phyloP scores from a whole-genome alignment of 2,329 filamentous ascomycete species.

The Magnaporthales sp. region DNA sequence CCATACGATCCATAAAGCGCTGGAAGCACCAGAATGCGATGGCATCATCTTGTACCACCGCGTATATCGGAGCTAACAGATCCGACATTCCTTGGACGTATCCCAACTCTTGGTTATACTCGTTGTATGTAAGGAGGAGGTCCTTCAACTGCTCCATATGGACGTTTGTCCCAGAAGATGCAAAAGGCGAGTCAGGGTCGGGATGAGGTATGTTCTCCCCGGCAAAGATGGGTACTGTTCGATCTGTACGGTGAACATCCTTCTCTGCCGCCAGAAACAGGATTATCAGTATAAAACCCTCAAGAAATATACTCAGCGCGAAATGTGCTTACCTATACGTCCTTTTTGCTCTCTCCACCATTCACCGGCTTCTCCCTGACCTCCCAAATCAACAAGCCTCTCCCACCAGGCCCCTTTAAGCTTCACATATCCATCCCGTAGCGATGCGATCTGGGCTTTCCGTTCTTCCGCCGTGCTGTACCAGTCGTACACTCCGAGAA shows the following conservation, averaged over 20 bases:
- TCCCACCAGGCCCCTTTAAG: slow-evolving; percentile 98
- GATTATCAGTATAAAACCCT: neutral
- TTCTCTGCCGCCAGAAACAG: slow-evolving; percentile 58
- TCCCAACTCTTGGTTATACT: slow-evolving; percentile 90
- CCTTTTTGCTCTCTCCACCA: slow-evolving; percentile 95
- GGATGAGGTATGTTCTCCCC: slow-evolving; percentile 96
- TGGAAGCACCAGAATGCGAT: slow-evolving; percentile 96
- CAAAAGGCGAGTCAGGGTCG: slow-evolving; percentile 91
- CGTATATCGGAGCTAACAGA: slow-evolving; percentile 84
- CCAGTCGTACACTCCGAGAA: slow-evolving; percentile 90
- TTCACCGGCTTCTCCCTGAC: slow-evolving; percentile 73
- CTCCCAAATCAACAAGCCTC: slow-evolving; percentile 72
- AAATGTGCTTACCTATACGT: slow-evolving; percentile 67
- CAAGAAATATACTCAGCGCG: neutral
- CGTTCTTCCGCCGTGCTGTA: slow-evolving; percentile 81
- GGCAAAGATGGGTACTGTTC: slow-evolving; percentile 87
- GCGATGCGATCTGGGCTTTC: slow-evolving; percentile 70
- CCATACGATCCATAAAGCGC: slow-evolving; percentile 96
- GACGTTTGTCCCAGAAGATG: slow-evolving; percentile 87
- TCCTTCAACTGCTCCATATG: slow-evolving; percentile 99
- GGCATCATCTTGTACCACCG: slow-evolving; percentile 94
- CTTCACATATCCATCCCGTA: slow-evolving; percentile 87
- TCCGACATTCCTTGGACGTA: slow-evolving; percentile 99
- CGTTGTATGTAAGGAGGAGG: slow-evolving; percentile 97
- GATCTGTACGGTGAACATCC: slow-evolving; percentile 94